These are phyloP conservation scores for Wallemia ichthyophaga DNA, from an alignment of 1,284 basidiomycete genomes.

Conservation along the genomic window DNA sequence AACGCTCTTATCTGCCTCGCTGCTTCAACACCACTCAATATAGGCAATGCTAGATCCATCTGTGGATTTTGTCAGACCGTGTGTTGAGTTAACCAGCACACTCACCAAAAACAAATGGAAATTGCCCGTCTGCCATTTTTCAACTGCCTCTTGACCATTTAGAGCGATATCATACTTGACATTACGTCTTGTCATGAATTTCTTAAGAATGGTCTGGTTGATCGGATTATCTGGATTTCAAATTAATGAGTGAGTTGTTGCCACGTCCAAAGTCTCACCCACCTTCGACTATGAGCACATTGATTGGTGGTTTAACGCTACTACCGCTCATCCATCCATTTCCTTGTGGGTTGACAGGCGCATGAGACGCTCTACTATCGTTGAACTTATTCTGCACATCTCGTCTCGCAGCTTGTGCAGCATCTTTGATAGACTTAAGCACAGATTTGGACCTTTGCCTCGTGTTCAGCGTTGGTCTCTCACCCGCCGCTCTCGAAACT, in stretches of 20 bases:
- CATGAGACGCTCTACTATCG: neutral
- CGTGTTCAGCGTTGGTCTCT: neutral
- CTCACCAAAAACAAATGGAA: slow-evolving; percentile 86
- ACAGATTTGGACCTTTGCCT: neutral
- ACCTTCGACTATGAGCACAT: slow-evolving; percentile 81
- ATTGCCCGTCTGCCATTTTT: slow-evolving; percentile 74
- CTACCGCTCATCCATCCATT: slow-evolving; percentile 9
- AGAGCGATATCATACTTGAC: slow-evolving; percentile 86
- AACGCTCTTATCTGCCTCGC: slow-evolving; percentile 80
- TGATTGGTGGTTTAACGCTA: slow-evolving; percentile 62
- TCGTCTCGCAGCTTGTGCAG: neutral
- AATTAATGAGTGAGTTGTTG: neutral
- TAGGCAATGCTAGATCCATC: slow-evolving; percentile 99
- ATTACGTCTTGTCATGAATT: slow-evolving; percentile 83
- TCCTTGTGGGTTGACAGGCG: neutral
- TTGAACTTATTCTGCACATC: neutral
- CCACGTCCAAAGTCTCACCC: slow-evolving; percentile 15
- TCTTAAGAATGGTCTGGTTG: slow-evolving; percentile 84
- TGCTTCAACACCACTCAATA: slow-evolving; percentile 92
- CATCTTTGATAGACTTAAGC: neutral
- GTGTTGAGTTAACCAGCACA: slow-evolving; percentile 4
- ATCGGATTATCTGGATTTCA: slow-evolving; percentile 62
- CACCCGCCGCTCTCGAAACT: neutral
- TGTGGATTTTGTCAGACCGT: slow-evolving; percentile 13
- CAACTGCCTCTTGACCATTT: slow-evolving; percentile 80